phyloP scores from a whole-genome alignment of 805 yeast genomes.

The Metschnikowia chrysomelidarum region DNA sequence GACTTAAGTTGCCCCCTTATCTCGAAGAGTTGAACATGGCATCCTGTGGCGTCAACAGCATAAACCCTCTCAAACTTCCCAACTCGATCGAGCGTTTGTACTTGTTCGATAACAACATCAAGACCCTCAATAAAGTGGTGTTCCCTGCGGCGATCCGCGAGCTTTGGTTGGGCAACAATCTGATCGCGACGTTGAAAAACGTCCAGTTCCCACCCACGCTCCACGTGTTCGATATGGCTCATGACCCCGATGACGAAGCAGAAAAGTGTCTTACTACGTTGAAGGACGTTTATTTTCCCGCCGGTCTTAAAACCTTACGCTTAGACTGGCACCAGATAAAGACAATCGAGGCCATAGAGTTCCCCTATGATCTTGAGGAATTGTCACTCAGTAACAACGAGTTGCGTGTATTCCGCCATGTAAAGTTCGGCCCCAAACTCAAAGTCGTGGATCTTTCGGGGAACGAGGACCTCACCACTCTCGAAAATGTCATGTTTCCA shows the following conservation, averaged over 20 bases:
- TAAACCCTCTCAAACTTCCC: constrained; percentile 44
- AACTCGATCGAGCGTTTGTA: constrained; percentile 37
- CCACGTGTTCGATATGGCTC: constrained; percentile 40
- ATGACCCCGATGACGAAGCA: constrained; percentile 41
- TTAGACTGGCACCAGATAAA: constrained; percentile 41
- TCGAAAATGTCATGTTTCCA: constrained; percentile 39
- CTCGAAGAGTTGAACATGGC: constrained; percentile 33
- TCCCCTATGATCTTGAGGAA: constrained; percentile 32
- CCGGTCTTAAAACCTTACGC: constrained; percentile 32
- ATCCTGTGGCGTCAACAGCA: constrained; percentile 43
- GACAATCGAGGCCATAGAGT: constrained; percentile 37
- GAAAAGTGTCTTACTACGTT: constrained; percentile 42
- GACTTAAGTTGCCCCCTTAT: constrained; percentile 37
- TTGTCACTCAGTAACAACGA: constrained; percentile 41
- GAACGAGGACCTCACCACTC: constrained; percentile 36
- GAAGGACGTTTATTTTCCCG: constrained; percentile 41
- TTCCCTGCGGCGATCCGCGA: constrained; percentile 36
- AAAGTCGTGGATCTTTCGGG: constrained; percentile 40
- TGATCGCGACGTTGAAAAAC: constrained; percentile 44
- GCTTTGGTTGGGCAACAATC: constrained; percentile 40
- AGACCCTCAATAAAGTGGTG: constrained; percentile 42
- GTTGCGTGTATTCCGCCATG: constrained; percentile 33
- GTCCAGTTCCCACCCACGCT: constrained; percentile 39
- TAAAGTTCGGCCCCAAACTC: constrained; percentile 35
- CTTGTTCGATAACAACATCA: constrained; percentile 41